Percentiles rank a stretch among this genome's conserved stretches.
Conservation (phyloP, 371 early-diverging fungal genomes). For the Circinella minor region DNA sequence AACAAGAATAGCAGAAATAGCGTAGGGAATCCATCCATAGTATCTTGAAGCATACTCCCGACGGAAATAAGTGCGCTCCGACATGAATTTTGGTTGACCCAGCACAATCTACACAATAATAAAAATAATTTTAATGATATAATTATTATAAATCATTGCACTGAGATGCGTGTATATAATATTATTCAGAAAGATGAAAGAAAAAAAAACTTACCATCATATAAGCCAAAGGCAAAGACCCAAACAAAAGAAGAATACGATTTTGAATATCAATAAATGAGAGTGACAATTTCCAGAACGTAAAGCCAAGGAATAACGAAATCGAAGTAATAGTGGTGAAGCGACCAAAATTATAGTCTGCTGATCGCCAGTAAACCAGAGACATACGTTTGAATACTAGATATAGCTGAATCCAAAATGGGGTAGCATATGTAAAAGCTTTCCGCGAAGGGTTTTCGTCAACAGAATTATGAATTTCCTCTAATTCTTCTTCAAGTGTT, state of each 20-base stretch:
- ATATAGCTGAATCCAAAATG: constrained; percentile 36
- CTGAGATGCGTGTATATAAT: neutral
- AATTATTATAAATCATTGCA: neutral
- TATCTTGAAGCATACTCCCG: constrained; percentile 69
- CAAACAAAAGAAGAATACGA: constrained; percentile 68
- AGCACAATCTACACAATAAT: constrained; percentile 14
- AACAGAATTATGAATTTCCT: constrained; percentile 24
- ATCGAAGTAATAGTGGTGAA: constrained; percentile 38
- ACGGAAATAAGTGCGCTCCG: constrained; percentile 64
- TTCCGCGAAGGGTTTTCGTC: constrained; percentile 21
- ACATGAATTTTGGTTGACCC: constrained; percentile 62
- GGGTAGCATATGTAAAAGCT: constrained; percentile 33
- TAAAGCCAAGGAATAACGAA: constrained; percentile 53
- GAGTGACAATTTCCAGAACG: constrained; percentile 58
- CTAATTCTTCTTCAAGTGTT: constrained; percentile 26
- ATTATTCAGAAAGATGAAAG: neutral
- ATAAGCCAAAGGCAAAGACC: constrained; percentile 13
- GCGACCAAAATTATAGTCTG: constrained; percentile 62
- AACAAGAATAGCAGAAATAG: constrained; percentile 46
- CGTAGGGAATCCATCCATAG: constrained; percentile 69
- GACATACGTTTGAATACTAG: constrained; percentile 56
- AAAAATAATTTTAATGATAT: neutral
- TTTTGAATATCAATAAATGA: constrained; percentile 62
- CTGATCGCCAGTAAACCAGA: constrained; percentile 56
- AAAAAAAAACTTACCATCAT: neutral